Base-by-base conservation (phyloP, 139 green algal genomes). In the Micractinium sp. region DNA sequence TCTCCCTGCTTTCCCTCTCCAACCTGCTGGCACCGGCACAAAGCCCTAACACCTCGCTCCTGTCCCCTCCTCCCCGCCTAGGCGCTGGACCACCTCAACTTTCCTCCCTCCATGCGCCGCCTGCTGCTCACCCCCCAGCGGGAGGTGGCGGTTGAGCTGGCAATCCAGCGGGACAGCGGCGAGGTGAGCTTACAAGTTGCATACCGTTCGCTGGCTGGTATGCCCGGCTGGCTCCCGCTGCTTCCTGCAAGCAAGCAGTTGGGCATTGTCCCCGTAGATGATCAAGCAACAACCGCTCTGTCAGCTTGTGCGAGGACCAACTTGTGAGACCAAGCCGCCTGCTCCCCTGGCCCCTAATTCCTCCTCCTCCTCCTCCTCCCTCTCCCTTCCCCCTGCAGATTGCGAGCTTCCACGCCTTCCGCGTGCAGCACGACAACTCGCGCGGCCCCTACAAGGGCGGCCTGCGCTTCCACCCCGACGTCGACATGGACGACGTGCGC, bases 351-450 rank as follows among this genome's bases (percentile, higher is more conserved):
- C n/a, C n/a, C n/a, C n/a, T 56, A 9, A 56, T 56, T 56, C 47
- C 47, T 9, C 47, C 9, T 56, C 47, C 47, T 31, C 31, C 71
- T 36, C 71, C 88, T 93, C 88, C 16, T 33, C 71, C 29, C 27
- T 31, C 71, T 15, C 29, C 29, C 31, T 38, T 38, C 31, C 71
- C 67, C 78, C 90, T 90, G 41, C 91, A 94, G 85, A 83, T 92
- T 31, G 85, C 85, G 4, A 82, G 69, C 39, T 98, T 96, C 91
- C 91, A 93, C 16, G 96, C 95, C 0, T 97, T 96, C 85, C 92
- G 96, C 12, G 96, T 98, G 81, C 96, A 98, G 94, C 97, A 99
- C 90, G 96, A 98, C 92, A 97, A 98, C 95, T 92, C 88, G 63
- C 90, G 96, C 38, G 96, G 96, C 0, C 96, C 96, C 0, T 98